phyloP scores from a whole-genome alignment of 768 basidiomycete genomes.

The Cantharellus anzutake region DNA sequence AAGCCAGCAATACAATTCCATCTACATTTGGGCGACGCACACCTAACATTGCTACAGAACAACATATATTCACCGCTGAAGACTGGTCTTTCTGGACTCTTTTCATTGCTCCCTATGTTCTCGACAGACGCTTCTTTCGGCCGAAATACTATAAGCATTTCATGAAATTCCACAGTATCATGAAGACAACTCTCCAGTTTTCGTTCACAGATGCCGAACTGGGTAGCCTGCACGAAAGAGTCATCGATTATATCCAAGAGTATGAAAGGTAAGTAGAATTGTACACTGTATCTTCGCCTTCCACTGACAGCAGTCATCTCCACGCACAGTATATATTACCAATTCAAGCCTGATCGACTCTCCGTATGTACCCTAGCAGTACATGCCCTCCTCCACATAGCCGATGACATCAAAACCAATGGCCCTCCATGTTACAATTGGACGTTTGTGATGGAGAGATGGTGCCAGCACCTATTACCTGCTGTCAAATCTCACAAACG shows the following conservation, averaged over 20 bases:
- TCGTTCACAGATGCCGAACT: background rate
- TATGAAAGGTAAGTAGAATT: conserved; percentile 20
- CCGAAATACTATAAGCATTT: conserved; percentile 2
- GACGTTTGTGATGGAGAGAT: conserved; percentile 22
- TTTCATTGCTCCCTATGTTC: conserved; percentile 4
- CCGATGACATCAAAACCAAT: conserved; percentile 15
- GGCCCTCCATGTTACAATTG: conserved; percentile 21
- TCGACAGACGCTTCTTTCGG: background rate
- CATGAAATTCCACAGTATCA: background rate
- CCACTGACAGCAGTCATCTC: background rate
- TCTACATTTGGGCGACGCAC: conserved; percentile 2
- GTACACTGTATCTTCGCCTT: background rate
- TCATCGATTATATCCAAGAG: conserved; percentile 7
- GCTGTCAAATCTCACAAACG: conserved; percentile 11
- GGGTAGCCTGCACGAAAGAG: background rate
- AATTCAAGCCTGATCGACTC: conserved; percentile 14
- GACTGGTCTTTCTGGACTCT: conserved; percentile 13
- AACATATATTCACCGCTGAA: conserved; percentile 10
- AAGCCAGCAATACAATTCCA: conserved; percentile 4
- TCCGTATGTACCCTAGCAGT: conserved; percentile 17
- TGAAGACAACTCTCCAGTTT: conserved; percentile 1
- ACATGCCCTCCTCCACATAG: conserved; percentile 20
- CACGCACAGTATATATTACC: conserved; percentile 17
- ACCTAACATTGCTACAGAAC: conserved; percentile 3
- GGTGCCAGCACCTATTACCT: conserved; percentile 16